phyloP scores from a whole-genome alignment of 495 filamentous ascomycete genomes.

The Xylaria venustula region DNA sequence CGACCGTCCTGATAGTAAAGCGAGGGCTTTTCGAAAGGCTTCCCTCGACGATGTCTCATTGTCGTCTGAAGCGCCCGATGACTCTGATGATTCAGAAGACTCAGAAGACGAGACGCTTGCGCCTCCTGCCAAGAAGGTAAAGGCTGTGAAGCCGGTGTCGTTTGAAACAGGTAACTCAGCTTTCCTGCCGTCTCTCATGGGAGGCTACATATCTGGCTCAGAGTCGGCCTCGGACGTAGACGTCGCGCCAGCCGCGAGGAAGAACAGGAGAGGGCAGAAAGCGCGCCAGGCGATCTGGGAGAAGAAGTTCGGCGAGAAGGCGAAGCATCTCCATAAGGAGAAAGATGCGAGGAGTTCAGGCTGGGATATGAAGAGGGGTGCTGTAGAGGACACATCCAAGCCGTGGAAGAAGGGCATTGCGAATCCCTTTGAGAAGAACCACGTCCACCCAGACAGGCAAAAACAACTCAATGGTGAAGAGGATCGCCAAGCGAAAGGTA shows the following conservation, averaged over 20 bases:
- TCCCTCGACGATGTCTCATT: constrained; percentile 23
- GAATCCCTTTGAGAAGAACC: constrained; percentile 26
- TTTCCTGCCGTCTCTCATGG: constrained; percentile 87
- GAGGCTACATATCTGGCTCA: constrained; percentile 89
- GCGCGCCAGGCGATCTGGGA: constrained; percentile 85
- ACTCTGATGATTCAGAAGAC: constrained; percentile 15
- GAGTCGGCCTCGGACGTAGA: constrained; percentile 61
- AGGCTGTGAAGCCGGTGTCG: constrained; percentile 21
- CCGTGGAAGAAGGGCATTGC: constrained; percentile 47
- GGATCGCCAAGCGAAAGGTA: constrained; percentile 2
- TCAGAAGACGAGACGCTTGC: constrained; percentile 30
- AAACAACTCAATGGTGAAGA: constrained; percentile 16
- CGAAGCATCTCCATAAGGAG: constrained; percentile 66
- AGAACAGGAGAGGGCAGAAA: constrained; percentile 87
- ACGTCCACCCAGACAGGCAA: constrained; percentile 27
- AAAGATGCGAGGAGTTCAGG: constrained; percentile 42
- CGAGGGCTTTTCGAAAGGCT: constrained; percentile 17
- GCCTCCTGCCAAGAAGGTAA: constrained; percentile 40
- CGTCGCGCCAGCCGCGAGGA: constrained; percentile 45
- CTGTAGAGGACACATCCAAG: constrained; percentile 35
- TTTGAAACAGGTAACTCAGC: constrained; percentile 48
- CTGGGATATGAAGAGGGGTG: constrained; percentile 53
- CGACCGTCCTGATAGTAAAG: constrained; percentile 20
- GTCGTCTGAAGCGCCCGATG: constrained; percentile 22
- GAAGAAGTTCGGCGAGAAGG: constrained; percentile 79